Base-by-base conservation (phyloP, 345 rosid genomes). In the Gossypium arboreum region DNA sequence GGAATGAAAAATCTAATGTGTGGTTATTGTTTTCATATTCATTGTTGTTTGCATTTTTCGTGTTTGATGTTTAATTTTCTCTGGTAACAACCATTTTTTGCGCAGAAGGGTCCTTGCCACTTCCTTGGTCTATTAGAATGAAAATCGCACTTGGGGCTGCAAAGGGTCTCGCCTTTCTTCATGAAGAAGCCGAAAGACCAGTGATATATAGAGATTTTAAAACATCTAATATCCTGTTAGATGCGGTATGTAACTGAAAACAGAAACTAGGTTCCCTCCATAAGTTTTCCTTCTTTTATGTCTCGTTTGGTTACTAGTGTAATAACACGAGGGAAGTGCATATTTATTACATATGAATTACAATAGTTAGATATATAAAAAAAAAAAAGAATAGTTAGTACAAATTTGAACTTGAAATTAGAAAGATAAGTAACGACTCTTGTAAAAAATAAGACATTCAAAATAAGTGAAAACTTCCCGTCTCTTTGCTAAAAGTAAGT, bases 171-270 rank as follows among this genome's bases (percentile, higher is more conserved):
- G 80, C 94, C 70, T 91, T 91, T 80, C 97, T 91, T 79, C 97
- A 91, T 0, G 92, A 90, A 71, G 97, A 91, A 84, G 97, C 94
- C 50, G 92, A 89, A 80, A 88, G 85, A 81, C 88, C 92, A 1
- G 92, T 91, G 73, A 91, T 91, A 78, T 91, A 91, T 79, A 94
- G 97, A 4, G 97, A 91, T 83, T 91, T 91, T 64, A 91, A 91
- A 78, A 91, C 97, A 15, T 89, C 97, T 24, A 91, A 91, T 81
- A 91, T 91, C 60, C 78, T 91, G 72, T 79, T 91, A 70, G 97
- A 91, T 56, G 90, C 91, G 57, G 97, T 91, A 84, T 69, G 85
- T 69, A 52, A 50, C 62, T 18, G 16, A 66, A 34, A 22, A 54
- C 47, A 43, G 2, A 9, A 48, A 70, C 41, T 17, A 56, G 44